Conservation (phyloP, 768 basidiomycete genomes). For the Flagelloscypha sp. region DNA sequence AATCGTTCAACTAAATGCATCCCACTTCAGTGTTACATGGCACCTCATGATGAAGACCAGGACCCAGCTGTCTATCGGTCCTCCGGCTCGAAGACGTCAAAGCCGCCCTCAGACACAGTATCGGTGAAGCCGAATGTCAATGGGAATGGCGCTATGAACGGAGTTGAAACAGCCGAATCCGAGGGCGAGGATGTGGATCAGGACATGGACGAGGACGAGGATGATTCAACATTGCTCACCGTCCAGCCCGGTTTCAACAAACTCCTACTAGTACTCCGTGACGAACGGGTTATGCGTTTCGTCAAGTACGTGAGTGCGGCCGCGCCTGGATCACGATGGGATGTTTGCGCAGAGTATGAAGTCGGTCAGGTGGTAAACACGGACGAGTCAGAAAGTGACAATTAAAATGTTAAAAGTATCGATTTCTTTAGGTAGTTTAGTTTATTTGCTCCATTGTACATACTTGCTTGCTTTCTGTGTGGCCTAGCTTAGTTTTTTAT, state of each 20-base stretch:
- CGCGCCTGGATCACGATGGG: slow-evolving; percentile 89
- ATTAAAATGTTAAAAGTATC: slow-evolving; percentile 3
- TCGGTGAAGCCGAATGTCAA: slow-evolving; percentile 5
- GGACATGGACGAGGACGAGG: slow-evolving; percentile 51
- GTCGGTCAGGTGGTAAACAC: slow-evolving; percentile 72
- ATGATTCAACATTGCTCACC: slow-evolving; percentile 73
- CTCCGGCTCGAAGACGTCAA: slow-evolving; percentile 38
- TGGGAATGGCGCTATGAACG: slow-evolving; percentile 11
- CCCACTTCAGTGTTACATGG: slow-evolving; percentile 74
- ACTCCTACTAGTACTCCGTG: slow-evolving; percentile 80
- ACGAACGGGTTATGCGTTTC: slow-evolving; percentile 89
- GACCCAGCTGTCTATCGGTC: slow-evolving; percentile 91
- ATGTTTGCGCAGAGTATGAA: slow-evolving; percentile 87
- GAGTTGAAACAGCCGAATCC: slow-evolving; percentile 4
- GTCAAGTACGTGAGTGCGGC: slow-evolving; percentile 91
- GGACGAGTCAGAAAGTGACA: slow-evolving; percentile 35
- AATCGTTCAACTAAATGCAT: slow-evolving; percentile 1
- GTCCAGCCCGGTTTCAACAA: slow-evolving; percentile 88
- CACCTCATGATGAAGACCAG: slow-evolving; percentile 89
- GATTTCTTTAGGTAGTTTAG: neutral
- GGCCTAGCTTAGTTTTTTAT: slow-evolving; percentile 8
- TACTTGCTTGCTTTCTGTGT: slow-evolving; percentile 4
- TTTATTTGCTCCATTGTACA: slow-evolving; percentile 3
- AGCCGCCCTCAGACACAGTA: slow-evolving; percentile 6
- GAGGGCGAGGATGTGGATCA: slow-evolving; percentile 8